Evolutionary conservation across 768 basidiomycete genomes (phyloP).

Genomic region (Mycena galericulata): DNA sequence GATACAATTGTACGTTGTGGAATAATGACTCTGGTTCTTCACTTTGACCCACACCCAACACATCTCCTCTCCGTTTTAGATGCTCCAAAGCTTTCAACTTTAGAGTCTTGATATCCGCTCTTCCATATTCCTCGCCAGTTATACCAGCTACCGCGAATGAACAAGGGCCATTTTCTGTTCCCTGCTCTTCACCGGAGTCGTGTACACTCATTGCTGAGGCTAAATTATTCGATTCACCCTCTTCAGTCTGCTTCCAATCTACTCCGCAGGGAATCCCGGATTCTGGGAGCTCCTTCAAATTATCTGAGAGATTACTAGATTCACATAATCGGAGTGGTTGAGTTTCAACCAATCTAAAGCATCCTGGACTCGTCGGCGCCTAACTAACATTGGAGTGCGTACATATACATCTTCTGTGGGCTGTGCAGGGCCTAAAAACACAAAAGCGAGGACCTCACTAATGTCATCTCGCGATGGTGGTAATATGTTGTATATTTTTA

Average conservation of each 20-base stretch:
- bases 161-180: neutral
- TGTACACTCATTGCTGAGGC: neutral
- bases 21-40: neutral
- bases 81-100: neutral
- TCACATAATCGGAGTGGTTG: conserved; percentile 16
- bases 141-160: neutral
- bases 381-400: conserved; percentile 7
- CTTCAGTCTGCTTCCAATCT: neutral
- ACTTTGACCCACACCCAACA: neutral
- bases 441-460: conserved; percentile 38
- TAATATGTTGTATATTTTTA: conserved; percentile 38
- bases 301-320: conserved; percentile 1
- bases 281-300: neutral
- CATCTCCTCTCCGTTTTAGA: neutral
- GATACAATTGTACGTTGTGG: neutral
- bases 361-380: neutral
- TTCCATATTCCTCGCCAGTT: neutral
- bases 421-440: conserved; percentile 15
- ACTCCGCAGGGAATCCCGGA: neutral
- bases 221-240: neutral
- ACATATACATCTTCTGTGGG: conserved; percentile 31
- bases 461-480: conserved; percentile 39
- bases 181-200: neutral
- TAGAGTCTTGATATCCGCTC: neutral
- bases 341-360: conserved; percentile 27